Base-by-base conservation (phyloP, 768 basidiomycete genomes). In the Tricholoma hemisulphureum region DNA sequence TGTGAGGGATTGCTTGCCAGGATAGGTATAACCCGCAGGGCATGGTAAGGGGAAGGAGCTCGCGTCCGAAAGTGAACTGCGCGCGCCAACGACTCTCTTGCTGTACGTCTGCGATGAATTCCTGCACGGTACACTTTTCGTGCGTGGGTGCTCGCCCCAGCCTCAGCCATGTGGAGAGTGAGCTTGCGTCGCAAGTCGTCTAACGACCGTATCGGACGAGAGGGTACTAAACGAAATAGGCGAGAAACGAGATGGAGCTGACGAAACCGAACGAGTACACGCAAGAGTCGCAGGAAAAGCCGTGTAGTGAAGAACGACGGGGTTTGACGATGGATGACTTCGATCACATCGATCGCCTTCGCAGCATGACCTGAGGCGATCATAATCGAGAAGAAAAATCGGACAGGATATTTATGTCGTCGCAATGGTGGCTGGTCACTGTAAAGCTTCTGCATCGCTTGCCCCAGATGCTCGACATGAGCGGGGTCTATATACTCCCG, bases 301-400 rank as follows among this genome's bases (percentile, higher is more conserved):
- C 68, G 65, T 11, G 56, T 63, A 10, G 71, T 73, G 72, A 82
- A 82, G 63, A 78, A 81, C 4, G 52, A 14, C 0, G 78, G 75
- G 2, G 65, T 67, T 11, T 58, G 67, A 9, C 53, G 51, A 43
- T 74, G 62, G 29, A 87, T 69, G 46, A 65, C 67, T 57, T 77
- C 68, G 39, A 85, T 68, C 23, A 84, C 61, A 39, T 69, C 59
- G 1, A 81, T 61, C 8, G 79, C 73, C 20, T 69, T 64, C 0
- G 64, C 60, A 8, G 78, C 69, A 43, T 77, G 72, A 10, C 68
- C 72, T 3, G 76, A 73, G 23, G 69, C 55, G 16, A 78, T 66
- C 70, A 81, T 63, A 55, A 77, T 66, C 26, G 65, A 65, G 56
- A 84, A 68, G 24, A 82, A 73, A 51, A 76, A 79, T 10, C 81